Base-by-base conservation (phyloP, 768 basidiomycete species). In the Tephrocybe rancida region DNA sequence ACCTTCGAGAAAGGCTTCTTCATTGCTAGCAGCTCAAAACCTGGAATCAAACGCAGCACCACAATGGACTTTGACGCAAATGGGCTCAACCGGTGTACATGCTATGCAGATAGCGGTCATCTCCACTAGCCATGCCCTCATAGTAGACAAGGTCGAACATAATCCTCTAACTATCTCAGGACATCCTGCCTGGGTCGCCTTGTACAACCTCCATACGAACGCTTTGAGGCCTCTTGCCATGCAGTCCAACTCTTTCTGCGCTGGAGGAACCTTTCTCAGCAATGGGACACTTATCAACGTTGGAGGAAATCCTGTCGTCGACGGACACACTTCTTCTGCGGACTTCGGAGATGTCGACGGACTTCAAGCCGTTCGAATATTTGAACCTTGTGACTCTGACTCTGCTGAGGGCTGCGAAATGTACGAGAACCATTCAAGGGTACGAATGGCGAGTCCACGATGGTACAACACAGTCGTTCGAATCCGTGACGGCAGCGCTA, bases 121-220 rank as follows among this genome's bases (percentile, higher is more conserved):
- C 57, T 92, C 90, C 3, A 62, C 80, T 14, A 82, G 80, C 8
- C 88, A 89, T 59, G 89, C 83, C 14, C 68, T 92, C 57, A 77
- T 93, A 44, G 65, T 93, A 34, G 90, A 93, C 78, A 92, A 92
- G 68, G 90, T 91, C 22, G 90, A 91, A 65, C 89, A 92, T 67
- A 92, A 93, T 62, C 90, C 90, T 27, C 70, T 91, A 45, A 80
- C 82, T 1, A 74, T 91, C 64, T 69, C 80, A 56, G 86, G 86
- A 0, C 90, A 90, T 62, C 90, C 90, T 14, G 89, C 90, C 11
- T 93, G 91, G 90, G 88, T 77, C 0, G 86, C 86, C 7, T 67
- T 93, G 18, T 92, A 86, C 67, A 83, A 90, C 64, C 72, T 93
- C 39, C 63, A 80, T 25, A 85, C 84, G 10, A 81, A 88, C 61